Evolutionary conservation across 225 moss, liverwort and hornwort species (phyloP), one percentile per base, ranked within the genome.

Genomic region (Anthoceros angustus): DNA sequence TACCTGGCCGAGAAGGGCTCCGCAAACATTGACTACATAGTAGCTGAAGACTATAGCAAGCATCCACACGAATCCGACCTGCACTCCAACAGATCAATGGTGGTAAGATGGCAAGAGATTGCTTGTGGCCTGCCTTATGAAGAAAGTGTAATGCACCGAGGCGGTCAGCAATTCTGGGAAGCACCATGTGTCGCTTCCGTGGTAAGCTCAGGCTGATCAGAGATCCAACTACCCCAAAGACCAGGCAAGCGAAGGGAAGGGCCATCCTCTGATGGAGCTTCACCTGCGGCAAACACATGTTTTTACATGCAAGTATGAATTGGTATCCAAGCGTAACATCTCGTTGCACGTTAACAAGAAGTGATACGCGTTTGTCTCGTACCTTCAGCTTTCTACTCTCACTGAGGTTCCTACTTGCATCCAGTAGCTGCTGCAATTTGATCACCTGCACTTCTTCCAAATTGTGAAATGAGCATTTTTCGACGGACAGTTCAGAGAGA

Each of bases 181-280:
- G 67, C 69, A 77, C 80, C n/a, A 21, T 63, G 42, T 70, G 74
- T 10, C 74, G 74, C 61, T 70, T 72, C 20, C 43, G 43, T 62
- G 48, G 74, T 72, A 80, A 42, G 41, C 64, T 70, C 21, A 80
- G 63, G 18, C 80, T 80, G 40, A 80, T 32, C 48, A 80, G 72
- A 26, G 72, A 77, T 61, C 74, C 77, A 49, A 80, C 72, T 64
- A 68, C 62, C 42, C 80, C 74, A 68, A 80, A 80, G 40, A 80
- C 62, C 48, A 74, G 40, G 63, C 70, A 69, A n/a, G 77, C 77
- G 61, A 80, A 80, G 16, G 80, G 80, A 25, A 80, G 77, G 48
- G 80, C 77, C 10, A 80, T 64, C 12, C 74, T 77, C 48, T 80
- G 80, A 66, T 80, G 74, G 62, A 77, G 69, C 65, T 80, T 80